phyloP scores from a whole-genome alignment of 192 early-diverging fungal genomes.

The Dispira simplex region DNA sequence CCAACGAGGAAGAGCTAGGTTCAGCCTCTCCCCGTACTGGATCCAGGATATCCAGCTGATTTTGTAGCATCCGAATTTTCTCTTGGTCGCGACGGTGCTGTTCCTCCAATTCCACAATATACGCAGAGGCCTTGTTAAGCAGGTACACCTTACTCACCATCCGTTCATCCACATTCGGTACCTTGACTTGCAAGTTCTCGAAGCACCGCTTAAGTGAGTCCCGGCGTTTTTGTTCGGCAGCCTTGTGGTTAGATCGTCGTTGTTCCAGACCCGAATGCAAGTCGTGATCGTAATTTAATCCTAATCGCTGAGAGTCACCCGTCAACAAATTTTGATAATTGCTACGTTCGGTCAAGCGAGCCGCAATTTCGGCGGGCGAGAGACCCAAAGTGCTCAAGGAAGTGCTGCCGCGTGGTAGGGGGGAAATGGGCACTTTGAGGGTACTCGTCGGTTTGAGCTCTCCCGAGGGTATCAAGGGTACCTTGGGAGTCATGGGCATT shows the following conservation, averaged over 20 bases:
- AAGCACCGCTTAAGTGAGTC: conserved; percentile 88
- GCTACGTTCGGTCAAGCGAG: conserved; percentile 39
- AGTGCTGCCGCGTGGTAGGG: neutral
- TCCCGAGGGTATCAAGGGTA: conserved; percentile 11
- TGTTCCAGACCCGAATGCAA: conserved; percentile 64
- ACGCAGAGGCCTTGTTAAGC: conserved; percentile 46
- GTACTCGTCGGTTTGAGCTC: conserved; percentile 20
- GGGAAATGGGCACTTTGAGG: conserved; percentile 10
- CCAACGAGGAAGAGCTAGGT: neutral
- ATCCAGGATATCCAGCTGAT: neutral
- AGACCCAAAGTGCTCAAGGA: neutral
- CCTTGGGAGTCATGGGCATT: conserved; percentile 16
- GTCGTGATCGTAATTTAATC: conserved; percentile 57
- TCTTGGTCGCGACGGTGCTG: neutral
- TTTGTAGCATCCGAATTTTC: neutral
- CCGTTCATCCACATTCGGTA: conserved; percentile 66
- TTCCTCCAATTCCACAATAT: conserved; percentile 29
- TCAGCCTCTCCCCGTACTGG: neutral
- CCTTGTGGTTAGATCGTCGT: conserved; percentile 81
- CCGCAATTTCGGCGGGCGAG: conserved; percentile 23
- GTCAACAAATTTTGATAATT: conserved; percentile 84
- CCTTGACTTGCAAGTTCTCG: conserved; percentile 48
- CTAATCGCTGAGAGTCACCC: conserved; percentile 69
- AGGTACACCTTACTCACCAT: conserved; percentile 77
- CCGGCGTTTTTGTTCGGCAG: conserved; percentile 90